Base-by-base conservation (phyloP, 305 asterid species). In the Fraxinus platypoda region DNA sequence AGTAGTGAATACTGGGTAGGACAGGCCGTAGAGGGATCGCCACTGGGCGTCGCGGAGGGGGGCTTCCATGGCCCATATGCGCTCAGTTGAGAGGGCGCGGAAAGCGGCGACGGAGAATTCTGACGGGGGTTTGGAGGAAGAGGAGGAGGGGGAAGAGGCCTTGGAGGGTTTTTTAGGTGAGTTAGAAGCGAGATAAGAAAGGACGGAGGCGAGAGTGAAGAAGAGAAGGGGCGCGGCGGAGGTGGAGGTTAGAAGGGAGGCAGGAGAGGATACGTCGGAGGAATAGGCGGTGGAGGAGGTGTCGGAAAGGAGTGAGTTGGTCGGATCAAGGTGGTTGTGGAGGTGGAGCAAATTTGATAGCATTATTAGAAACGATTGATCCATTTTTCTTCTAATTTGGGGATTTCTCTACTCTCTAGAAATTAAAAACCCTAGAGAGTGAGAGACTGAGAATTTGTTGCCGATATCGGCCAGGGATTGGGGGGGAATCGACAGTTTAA, bases 51-150 rank as follows among this genome's bases (percentile, higher is more conserved):
- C 98, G 54, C 99, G 97, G 35, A 88, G 90, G 4, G 98, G 97
- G 64, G 97, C 94, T 79, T 96, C 99, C 98, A 96, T 94, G 30
- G 95, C 91, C 99, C 99, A 96, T 4, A 96, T 94, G 83, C 86
- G 99, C 43, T 96, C 98, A 81, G 99, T 96, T 81, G 99, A 96
- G 66, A 93, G 94, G 1, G 98, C 99, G 1, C 99, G 97, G 88
- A 96, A 96, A 80, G 98, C 97, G 21, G 99, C 91, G 75, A 96
- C 97, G 80, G 99, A 96, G 91, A 89, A 94, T 83, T 93, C 95
- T 3, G 97, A 85, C 8, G 90, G 86, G 77, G 91, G 81, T 77
- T 88, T 74, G 1, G 94, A 83, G 81, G 91, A 80, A 74, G 93
- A 82, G 43, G 95, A 74, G 80, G 92, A 82, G 8, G 84, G 84